phyloP scores from a whole-genome alignment of 345 rosid species.

The Linum usitatissimum region DNA sequence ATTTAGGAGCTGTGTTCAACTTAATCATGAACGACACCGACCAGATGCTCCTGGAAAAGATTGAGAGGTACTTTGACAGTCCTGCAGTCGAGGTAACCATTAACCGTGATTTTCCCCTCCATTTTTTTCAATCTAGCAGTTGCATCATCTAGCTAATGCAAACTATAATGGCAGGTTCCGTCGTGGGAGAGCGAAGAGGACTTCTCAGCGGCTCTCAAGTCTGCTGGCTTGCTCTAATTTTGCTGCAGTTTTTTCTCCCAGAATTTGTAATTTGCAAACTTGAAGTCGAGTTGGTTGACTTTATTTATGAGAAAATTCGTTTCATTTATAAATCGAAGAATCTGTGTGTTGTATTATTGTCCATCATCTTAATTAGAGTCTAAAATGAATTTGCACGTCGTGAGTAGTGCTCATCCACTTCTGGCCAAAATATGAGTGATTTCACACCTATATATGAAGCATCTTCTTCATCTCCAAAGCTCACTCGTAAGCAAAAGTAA shows the following conservation, averaged over 20 bases:
- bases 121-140: too few species aligned
- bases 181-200: constrained; percentile 37
- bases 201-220: constrained; percentile 36
- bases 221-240: constrained; percentile 38
- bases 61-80: constrained; percentile 52
- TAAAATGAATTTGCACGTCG: constrained; percentile 23
- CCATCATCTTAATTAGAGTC: too few species aligned
- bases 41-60: constrained; percentile 48
- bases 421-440: not conserved
- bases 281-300: too few species aligned
- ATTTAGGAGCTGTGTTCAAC: constrained; percentile 83
- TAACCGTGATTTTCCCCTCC: not conserved
- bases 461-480: not conserved
- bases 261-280: too few species aligned
- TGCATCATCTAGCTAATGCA: too few species aligned
- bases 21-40: constrained; percentile 42
- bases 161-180: constrained; percentile 22
- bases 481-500: not conserved
- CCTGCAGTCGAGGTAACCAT: constrained; percentile 41
- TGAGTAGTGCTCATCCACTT: constrained; percentile 20
- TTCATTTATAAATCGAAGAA: too few species aligned
- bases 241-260: not conserved
- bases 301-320: too few species aligned
- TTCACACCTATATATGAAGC: not conserved
- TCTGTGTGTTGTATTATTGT: too few species aligned